Conservation (phyloP, 2,329 filamentous ascomycete genomes). For the Trichophyton rubrum region DNA sequence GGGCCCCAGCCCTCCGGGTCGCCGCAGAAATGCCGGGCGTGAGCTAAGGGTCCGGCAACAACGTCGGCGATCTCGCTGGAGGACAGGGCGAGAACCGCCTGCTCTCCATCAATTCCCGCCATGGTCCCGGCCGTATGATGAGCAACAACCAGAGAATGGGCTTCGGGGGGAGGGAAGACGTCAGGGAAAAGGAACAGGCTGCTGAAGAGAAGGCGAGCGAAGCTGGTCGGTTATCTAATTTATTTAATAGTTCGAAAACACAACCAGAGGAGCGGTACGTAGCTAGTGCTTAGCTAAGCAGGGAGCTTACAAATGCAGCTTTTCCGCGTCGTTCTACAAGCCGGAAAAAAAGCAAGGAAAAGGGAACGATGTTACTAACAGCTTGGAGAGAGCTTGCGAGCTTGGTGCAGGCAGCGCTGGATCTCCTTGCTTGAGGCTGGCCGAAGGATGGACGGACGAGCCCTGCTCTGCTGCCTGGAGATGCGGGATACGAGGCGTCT, state of each 20-base stretch:
- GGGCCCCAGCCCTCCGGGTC: slow-evolving; percentile 94
- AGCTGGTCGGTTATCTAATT: not conserved
- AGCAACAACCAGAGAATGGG: not conserved
- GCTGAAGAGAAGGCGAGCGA: not conserved
- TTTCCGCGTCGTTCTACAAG: not conserved
- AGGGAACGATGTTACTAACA: not conserved
- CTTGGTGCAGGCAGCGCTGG: not conserved
- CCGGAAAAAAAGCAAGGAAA: not conserved
- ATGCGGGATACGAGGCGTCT: not conserved
- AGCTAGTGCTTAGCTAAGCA: not conserved
- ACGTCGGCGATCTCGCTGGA: slow-evolving; percentile 10
- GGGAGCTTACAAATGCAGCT: not conserved
- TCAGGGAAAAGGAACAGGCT: not conserved
- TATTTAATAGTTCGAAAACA: not conserved
- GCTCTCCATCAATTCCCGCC: slow-evolving; percentile 16
- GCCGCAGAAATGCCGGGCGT: slow-evolving; percentile 61
- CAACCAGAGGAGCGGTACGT: not conserved
- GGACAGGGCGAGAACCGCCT: slow-evolving; percentile 15
- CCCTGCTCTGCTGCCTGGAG: not conserved
- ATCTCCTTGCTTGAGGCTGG: not conserved
- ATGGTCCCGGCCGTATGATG: slow-evolving; percentile 14
- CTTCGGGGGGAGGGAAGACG: slow-evolving; percentile 1
- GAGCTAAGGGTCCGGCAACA: slow-evolving; percentile 16
- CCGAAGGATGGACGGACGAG: not conserved
- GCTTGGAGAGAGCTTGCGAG: not conserved